Evolutionary conservation across 805 yeast genomes (phyloP), one percentile per base, ranked within the genome.

Genomic region (Candida sonorensis): DNA sequence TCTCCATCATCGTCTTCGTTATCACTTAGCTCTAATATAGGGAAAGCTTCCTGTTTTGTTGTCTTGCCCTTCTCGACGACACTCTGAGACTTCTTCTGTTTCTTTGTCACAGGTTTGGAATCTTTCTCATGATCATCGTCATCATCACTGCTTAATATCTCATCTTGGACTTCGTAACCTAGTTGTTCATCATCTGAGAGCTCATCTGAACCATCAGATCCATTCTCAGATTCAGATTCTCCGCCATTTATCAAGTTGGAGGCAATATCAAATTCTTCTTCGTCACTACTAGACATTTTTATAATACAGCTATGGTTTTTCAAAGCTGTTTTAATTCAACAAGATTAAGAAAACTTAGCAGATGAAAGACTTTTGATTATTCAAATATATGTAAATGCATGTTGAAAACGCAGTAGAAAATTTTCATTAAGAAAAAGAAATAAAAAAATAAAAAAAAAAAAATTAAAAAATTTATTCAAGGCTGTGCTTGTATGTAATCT

Each of bases 181-280:
- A n/a, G n/a, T n/a, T n/a, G n/a, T n/a, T n/a, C n/a, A n/a, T n/a
- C n/a, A n/a, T n/a, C n/a, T n/a, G n/a, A n/a, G n/a, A n/a, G n/a
- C n/a, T n/a, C n/a, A n/a, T n/a, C n/a, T 28, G 67, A 44, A 19
- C 22, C 29, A 4, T 25, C 31, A 14, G 29, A 53, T 11, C 49
- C 67, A 25, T 48, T 55, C 37, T 53, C 56, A 18, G 40, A 37
- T 7, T 27, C 29, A 17, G 42, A 50, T 26, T 32, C 29, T 24
- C 37, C 60, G 23, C 62, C 61, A 23, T 74, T 48, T 0, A 78
- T 80, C 34, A 81, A 65, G 32, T 73, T 65, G 12, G 72, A 63
- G 16, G 82, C 81, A 45, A 80, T 81, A 50, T 81, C 86, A 48
- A 61, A 69, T 5, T 64, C 76, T 37, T 67, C 76, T 45, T 65